Percentiles rank a stretch among this genome's conserved stretches.
Conservation (phyloP, 2,329 filamentous ascomycete species). For the Penicillium sp. region DNA sequence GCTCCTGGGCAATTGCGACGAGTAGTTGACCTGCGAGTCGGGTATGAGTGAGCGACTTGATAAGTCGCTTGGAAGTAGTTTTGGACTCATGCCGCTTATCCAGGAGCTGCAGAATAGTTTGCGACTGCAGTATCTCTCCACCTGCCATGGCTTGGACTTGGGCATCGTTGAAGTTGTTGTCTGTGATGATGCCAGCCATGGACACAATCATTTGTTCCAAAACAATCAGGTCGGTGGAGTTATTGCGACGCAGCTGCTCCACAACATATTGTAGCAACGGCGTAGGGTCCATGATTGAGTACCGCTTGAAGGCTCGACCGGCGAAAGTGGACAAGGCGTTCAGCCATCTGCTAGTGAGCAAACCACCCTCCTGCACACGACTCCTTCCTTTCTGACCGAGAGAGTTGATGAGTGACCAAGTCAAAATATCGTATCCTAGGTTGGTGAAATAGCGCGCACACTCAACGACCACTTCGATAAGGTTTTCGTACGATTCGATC, state of each 20-base stretch:
- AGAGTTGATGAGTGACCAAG: conserved; percentile 81
- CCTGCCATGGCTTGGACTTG: conserved; percentile 86
- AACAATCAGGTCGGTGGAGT: conserved; percentile 85
- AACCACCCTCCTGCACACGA: conserved; percentile 58
- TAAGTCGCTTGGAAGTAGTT: conserved; percentile 70
- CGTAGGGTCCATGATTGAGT: conserved; percentile 73
- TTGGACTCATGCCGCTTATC: conserved; percentile 75
- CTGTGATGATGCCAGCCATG: conserved; percentile 89
- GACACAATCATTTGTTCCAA: conserved; percentile 82
- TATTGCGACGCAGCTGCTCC: conserved; percentile 72
- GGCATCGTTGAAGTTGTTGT: conserved; percentile 79
- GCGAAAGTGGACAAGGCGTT: conserved; percentile 86
- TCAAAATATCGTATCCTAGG: conserved; percentile 85
- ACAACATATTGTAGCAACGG: conserved; percentile 88
- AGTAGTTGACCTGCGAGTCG: conserved; percentile 75
- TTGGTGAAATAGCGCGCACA: conserved; percentile 91
- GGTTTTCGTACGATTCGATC: conserved; percentile 88
- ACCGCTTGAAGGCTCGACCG: conserved; percentile 81
- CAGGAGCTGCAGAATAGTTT: conserved; percentile 72
- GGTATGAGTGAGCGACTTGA: conserved; percentile 71
- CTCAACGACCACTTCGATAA: conserved; percentile 91
- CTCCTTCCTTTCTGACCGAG: conserved; percentile 55
- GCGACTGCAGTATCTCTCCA: conserved; percentile 69
- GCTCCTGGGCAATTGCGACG: conserved; percentile 85
- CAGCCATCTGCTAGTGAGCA: conserved; percentile 86